These are phyloP conservation scores for Pythium phragmitis DNA, from an alignment of 352 stramenopile genomes.

Conservation along the genomic window DNA sequence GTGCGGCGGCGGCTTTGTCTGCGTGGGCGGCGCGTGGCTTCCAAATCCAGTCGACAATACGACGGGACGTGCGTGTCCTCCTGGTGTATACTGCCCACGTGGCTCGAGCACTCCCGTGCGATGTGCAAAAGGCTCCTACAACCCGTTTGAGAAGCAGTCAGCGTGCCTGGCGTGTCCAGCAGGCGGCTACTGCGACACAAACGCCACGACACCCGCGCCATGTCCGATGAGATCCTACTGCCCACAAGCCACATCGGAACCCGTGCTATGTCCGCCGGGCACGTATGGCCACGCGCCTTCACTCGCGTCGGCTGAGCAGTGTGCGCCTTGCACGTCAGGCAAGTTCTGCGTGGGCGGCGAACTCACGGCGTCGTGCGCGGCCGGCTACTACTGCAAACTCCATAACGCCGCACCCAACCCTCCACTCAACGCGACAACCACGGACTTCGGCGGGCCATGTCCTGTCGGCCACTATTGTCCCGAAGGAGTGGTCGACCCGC, in stretches of 20 bases:
- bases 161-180: slow-evolving; percentile 50
- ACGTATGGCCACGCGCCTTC: slow-evolving; percentile 67
- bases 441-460: slow-evolving; percentile 67
- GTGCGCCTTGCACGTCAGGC: slow-evolving; percentile 61
- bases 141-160: slow-evolving; percentile 45
- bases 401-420: slow-evolving; percentile 63
- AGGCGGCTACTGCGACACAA: slow-evolving; percentile 70
- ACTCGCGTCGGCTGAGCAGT: slow-evolving; percentile 49
- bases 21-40: slow-evolving; percentile 54
- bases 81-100: slow-evolving; percentile 66
- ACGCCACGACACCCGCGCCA: slow-evolving; percentile 40
- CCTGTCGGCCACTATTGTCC: slow-evolving; percentile 77
- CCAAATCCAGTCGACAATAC: slow-evolving; percentile 48
- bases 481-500: slow-evolving; percentile 62
- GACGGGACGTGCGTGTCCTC: slow-evolving; percentile 54
- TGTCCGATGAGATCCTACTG: slow-evolving; percentile 78
- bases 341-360: slow-evolving; percentile 79
- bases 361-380: slow-evolving; percentile 68
- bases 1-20: slow-evolving; percentile 60
- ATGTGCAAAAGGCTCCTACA: slow-evolving; percentile 75
- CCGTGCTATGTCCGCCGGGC: slow-evolving; percentile 67
- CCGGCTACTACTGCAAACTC: slow-evolving; percentile 84
- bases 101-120: slow-evolving; percentile 50
- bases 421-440: slow-evolving; percentile 7
- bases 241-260: slow-evolving; percentile 42